These are phyloP conservation scores for Lactifluus pinguis DNA, from an alignment of 768 basidiomycete genomes.

Conservation along the genomic window DNA sequence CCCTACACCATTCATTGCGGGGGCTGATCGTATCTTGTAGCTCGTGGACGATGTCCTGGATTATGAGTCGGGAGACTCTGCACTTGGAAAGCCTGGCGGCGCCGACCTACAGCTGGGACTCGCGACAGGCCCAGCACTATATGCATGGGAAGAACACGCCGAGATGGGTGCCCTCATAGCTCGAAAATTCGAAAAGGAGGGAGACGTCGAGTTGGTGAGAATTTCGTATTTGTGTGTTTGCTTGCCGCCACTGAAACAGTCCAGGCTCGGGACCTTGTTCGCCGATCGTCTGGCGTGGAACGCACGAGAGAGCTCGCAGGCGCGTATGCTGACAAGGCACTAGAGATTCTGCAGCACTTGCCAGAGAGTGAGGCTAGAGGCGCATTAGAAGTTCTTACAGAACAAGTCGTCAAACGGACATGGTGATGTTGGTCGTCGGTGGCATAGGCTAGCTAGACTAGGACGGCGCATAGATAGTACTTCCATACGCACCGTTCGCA, in stretches of 20 bases:
- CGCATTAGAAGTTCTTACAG: conserved; percentile 66
- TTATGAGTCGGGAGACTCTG: conserved; percentile 63
- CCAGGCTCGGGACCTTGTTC: conserved; percentile 62
- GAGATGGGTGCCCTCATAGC: conserved; percentile 68
- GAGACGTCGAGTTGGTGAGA: conserved; percentile 73
- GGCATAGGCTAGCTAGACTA: conserved; percentile 3
- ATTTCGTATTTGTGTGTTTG: background rate
- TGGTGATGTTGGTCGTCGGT: conserved; percentile 30
- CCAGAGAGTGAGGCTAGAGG: conserved; percentile 75
- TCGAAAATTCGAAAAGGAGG: conserved; percentile 65
- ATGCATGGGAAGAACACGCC: conserved; percentile 78
- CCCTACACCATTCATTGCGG: background rate
- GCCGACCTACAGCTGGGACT: conserved; percentile 53
- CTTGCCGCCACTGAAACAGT: background rate
- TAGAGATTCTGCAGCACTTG: conserved; percentile 54
- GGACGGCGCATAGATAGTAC: background rate
- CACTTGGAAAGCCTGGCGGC: conserved; percentile 84
- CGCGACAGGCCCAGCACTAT: conserved; percentile 80
- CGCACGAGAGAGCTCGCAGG: conserved; percentile 72
- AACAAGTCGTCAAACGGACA: conserved; percentile 53
- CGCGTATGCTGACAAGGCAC: conserved; percentile 68
- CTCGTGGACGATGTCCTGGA: conserved; percentile 94
- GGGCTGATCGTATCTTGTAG: conserved; percentile 30
- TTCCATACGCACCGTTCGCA: background rate
- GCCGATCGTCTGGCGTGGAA: conserved; percentile 62